A percentile compares a stretch with the other conserved stretches of the same genome.
Conservation (phyloP, 306 rosid species). For the Pachyrhizus erosus region DNA sequence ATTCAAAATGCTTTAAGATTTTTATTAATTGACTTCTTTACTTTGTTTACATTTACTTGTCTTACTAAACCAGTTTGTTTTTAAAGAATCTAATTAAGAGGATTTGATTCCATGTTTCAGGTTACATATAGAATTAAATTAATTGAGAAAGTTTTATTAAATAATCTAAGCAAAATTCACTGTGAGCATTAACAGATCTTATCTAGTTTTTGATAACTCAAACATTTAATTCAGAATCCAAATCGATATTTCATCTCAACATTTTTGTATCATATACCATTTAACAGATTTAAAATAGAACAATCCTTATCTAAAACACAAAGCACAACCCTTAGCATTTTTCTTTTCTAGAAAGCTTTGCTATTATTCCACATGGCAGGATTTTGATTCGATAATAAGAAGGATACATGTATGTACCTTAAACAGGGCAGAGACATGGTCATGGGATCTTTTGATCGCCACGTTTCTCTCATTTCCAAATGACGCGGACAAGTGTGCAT, state of each 20-base stretch:
- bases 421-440: background rate
- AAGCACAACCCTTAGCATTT: background rate
- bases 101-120: background rate
- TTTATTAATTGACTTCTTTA: no score
- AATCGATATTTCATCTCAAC: background rate
- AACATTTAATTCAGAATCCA: background rate
- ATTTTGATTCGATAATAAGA: background rate
- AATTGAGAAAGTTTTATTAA: no score
- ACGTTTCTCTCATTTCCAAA: conserved; percentile 41
- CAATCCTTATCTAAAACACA: no score
- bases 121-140: no score
- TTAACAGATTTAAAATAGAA: background rate
- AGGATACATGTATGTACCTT: background rate
- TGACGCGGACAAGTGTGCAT: conserved; percentile 35
- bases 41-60: no score
- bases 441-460: conserved; percentile 17
- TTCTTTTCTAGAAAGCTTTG: background rate
- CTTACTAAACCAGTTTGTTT: no score
- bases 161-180: background rate
- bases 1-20: no score
- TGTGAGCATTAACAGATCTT: background rate
- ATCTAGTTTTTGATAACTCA: background rate
- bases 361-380: background rate
- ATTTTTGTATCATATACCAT: background rate
- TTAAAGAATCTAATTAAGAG: background rate